Conservation (phyloP, 2,329 filamentous ascomycete species). For the Cytospora chrysosperma region DNA sequence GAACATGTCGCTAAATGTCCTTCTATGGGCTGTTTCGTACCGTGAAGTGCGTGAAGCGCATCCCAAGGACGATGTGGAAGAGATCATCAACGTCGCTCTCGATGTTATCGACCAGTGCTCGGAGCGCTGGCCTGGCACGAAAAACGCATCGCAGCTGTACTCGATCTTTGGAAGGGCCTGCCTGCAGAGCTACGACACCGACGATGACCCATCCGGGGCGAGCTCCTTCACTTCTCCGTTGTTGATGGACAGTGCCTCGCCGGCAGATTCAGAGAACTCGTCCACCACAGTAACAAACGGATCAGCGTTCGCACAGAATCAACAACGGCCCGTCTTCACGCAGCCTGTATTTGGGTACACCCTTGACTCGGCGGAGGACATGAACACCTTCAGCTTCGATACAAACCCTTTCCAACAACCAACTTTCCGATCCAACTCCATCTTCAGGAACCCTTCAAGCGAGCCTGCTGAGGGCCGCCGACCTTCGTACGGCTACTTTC, state of each 20-base stretch:
- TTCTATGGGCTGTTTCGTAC: conserved; percentile 90
- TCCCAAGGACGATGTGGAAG: conserved; percentile 70
- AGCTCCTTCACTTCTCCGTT: conserved; percentile 47
- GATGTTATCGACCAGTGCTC: conserved; percentile 78
- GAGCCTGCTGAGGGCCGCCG: conserved; percentile 49
- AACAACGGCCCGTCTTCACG: conserved; percentile 40
- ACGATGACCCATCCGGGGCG: conserved; percentile 40
- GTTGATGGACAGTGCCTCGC: conserved; percentile 49
- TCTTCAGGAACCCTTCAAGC: conserved; percentile 59
- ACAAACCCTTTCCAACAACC: conserved; percentile 46
- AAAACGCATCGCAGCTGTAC: conserved; percentile 81
- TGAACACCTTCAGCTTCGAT: conserved; percentile 47
- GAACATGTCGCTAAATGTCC: conserved; percentile 88
- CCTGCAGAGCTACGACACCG: conserved; percentile 78
- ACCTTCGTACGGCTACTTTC: conserved; percentile 57
- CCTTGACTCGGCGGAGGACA: conserved; percentile 56
- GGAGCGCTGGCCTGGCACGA: conserved; percentile 88
- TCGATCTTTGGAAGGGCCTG: conserved; percentile 82
- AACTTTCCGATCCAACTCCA: conserved; percentile 65
- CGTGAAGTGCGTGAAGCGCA: conserved; percentile 75
- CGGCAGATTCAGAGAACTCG: conserved; percentile 42
- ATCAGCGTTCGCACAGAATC: conserved; percentile 30
- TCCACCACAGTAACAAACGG: conserved; percentile 34
- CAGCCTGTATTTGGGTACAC: conserved; percentile 59
- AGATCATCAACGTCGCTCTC: conserved; percentile 70